phyloP scores from a whole-genome alignment of 495 filamentous ascomycete species.

The Bacidia rubella region DNA sequence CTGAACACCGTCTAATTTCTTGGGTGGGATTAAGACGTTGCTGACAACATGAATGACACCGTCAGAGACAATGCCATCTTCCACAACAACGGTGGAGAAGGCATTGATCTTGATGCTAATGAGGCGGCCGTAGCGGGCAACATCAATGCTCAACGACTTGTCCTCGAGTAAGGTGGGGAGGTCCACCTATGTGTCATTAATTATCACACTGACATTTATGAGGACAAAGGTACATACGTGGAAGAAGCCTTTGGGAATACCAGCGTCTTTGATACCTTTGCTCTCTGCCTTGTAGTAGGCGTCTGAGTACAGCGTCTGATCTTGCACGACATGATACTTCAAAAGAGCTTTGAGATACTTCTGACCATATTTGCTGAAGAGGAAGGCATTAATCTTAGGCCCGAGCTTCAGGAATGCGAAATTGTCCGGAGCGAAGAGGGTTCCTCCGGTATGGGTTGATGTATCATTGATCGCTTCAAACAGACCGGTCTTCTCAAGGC shows the following conservation, averaged over 20 bases:
- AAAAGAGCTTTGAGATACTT: slow-evolving; percentile 62
- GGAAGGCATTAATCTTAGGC: slow-evolving; percentile 53
- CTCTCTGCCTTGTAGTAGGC: slow-evolving; percentile 44
- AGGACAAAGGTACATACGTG: slow-evolving; percentile 16
- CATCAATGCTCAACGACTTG: slow-evolving; percentile 48
- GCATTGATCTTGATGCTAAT: slow-evolving; percentile 61
- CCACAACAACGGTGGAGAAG: slow-evolving; percentile 39
- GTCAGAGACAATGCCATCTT: slow-evolving; percentile 56
- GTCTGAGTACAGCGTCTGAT: slow-evolving; percentile 72
- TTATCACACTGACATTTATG: not conserved
- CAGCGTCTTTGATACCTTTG: slow-evolving; percentile 4
- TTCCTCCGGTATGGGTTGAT: slow-evolving; percentile 38
- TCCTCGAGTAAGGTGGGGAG: slow-evolving; percentile 52
- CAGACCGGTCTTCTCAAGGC: slow-evolving; percentile 55
- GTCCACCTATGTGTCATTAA: slow-evolving; percentile 39
- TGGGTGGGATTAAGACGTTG: slow-evolving; percentile 62
- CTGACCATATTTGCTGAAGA: slow-evolving; percentile 56
- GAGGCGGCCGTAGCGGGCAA: slow-evolving; percentile 46
- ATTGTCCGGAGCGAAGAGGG: slow-evolving; percentile 67
- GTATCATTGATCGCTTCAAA: slow-evolving; percentile 30
- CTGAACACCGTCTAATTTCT: slow-evolving; percentile 27
- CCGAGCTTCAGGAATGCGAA: slow-evolving; percentile 60
- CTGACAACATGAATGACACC: slow-evolving; percentile 65
- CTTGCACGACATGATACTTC: slow-evolving; percentile 62
- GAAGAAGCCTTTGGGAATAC: slow-evolving; percentile 24